phyloP scores from a whole-genome alignment of 2,329 filamentous ascomycete species.

The Penicillium frequentans region DNA sequence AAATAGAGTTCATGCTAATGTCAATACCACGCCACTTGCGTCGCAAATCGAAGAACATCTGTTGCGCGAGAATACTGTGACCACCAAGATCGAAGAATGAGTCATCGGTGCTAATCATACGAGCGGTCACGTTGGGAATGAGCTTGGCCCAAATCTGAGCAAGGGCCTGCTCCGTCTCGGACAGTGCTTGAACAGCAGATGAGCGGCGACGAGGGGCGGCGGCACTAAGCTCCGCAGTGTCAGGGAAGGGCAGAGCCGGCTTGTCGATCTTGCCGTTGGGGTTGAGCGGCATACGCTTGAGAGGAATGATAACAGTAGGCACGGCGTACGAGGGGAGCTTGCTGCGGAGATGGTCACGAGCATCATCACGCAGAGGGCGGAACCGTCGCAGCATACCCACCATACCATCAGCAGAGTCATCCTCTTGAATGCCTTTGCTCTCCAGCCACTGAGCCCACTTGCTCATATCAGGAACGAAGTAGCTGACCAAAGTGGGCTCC shows the following conservation, averaged over 20 bases:
- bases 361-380: conserved; percentile 59
- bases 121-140: conserved; percentile 65
- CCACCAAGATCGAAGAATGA: conserved; percentile 79
- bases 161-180: conserved; percentile 64
- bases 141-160: conserved; percentile 74
- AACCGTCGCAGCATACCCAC: conserved; percentile 61
- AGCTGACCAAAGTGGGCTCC: conserved; percentile 83
- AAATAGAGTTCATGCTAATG: conserved; percentile 70
- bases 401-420: conserved; percentile 51
- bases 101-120: conserved; percentile 63
- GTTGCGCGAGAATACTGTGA: conserved; percentile 77
- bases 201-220: conserved; percentile 53
- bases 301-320: conserved; percentile 70
- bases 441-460: conserved; percentile 71
- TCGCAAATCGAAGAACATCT: conserved; percentile 71
- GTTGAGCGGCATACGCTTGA: conserved; percentile 74
- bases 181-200: conserved; percentile 48
- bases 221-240: conserved; percentile 65
- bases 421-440: conserved; percentile 54
- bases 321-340: conserved; percentile 74
- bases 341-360: conserved; percentile 67
- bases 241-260: conserved; percentile 76
- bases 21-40: conserved; percentile 63
- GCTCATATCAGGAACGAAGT: conserved; percentile 79
- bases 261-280: conserved; percentile 85